Base-by-base conservation (phyloP, 1,284 basidiomycete species). In the Golubevia sp. region DNA sequence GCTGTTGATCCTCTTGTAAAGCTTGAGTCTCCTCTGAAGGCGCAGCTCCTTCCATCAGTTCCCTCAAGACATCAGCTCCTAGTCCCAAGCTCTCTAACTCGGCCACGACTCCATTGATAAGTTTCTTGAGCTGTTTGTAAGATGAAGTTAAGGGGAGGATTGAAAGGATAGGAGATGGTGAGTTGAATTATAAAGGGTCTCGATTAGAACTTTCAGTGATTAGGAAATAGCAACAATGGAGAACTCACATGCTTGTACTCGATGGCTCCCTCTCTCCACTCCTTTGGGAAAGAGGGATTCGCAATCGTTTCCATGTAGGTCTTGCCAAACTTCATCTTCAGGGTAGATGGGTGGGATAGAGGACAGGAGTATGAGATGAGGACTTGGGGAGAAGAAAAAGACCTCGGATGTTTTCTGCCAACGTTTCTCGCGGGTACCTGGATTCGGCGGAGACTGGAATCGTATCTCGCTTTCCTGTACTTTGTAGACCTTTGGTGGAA, bases 71-170 rank as follows among this genome's bases (percentile, higher is more conserved):
- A 4, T 86, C 85, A 0, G 87, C 91, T 54, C 88, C 88, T 2
- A 96, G 86, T 6, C 94, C 94, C 58, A 95, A 86, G 5, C 88
- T 87, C 6, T 89, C 87, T 27, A 98, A 89, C 84, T 98, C 94
- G 18, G 86, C 85, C 0, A 92, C 92, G 54, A 95, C 89, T 80
- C 91, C 88, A 75, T 94, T 93, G 79, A 98, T 94, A 58, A 97
- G 87, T 77, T 93, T 94, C 85, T 98, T 97, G 69, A 98, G 89
- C 91, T 94, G 77, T 15, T 48, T 21, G 57, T 27, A 23, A 27
- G 20, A 30, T 51, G 44, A 48, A 13, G 24, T 3, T n/a, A 13
- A 44, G 38, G 30, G 26, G 59, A 59, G 11, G 6, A n/a, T 49
- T 53, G 3, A 34, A 34, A n/a, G n/a, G n/a, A n/a, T n/a, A n/a